Evolutionary conservation across 306 rosid species (phyloP), one percentile per base, ranked within the genome.

Genomic region (Lupinus albus): DNA sequence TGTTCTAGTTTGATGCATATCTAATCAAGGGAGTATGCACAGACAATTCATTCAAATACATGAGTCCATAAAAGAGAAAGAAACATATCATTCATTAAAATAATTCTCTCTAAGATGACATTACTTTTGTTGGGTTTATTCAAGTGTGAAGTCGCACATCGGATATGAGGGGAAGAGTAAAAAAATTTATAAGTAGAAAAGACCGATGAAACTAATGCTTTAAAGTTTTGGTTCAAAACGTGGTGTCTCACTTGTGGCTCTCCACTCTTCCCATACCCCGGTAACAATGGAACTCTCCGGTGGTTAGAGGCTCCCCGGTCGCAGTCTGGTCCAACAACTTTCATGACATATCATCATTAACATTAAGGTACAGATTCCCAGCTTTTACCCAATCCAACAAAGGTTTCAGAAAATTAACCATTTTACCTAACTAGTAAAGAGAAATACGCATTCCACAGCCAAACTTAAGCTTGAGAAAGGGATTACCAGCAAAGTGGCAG

Each of bases 391-490:
- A 52, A 4, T 67, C 28, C 39, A 30, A 11, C 14, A 36, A n/a
- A n/a, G n/a, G n/a, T 56, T 56, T 44, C 16, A 44, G 47, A 42
- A 44, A 45, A 56, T 41, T 54, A 42, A 56, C 20, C 39, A 20
- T 28, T 48, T 66, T 16, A 18, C 52, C n/a, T 68, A 4, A 44
- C 66, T 13, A 45, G 46, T 28, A 48, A 32, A 64, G 48, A 58
- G 21, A 14, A 39, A 68, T 41, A 68, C 13, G 15, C 11, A 36
- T 5, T n/a, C 13, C 55, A 33, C 53, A 21, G 3, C 38, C 62
- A 56, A 56, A 45, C 36, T 21, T 70, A 17, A 46, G 51, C 50
- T 33, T 35, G 61, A 59, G 61, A 47, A 46, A 47, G 6, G 8
- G 50, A 45, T 14, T 39, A 7, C 36, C 25, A 67, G 38, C 9